Evolutionary conservation across 2,329 filamentous ascomycete species (phyloP).

Genomic region (Xylaria sp.): DNA sequence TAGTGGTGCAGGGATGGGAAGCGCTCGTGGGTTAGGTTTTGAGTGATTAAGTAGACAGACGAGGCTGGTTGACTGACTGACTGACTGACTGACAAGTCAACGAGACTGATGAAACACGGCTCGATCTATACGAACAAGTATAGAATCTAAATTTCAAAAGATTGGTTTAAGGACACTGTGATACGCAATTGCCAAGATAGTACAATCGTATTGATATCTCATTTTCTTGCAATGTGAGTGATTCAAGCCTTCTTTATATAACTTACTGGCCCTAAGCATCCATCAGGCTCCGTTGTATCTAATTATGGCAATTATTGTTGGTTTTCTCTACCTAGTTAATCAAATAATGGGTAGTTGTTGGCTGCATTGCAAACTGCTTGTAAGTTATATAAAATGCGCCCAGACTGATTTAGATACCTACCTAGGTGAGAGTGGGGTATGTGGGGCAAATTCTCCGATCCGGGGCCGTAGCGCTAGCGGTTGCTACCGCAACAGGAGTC

Average conservation of each 20-base stretch:
- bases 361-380: not conserved
- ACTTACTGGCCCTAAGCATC: not conserved
- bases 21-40: not conserved
- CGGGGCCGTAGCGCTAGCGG: constrained; percentile 4
- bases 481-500: constrained; percentile 29
- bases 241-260: not conserved
- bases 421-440: not conserved
- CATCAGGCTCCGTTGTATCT: not conserved
- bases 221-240: not conserved
- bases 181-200: not conserved
- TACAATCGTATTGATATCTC: not conserved
- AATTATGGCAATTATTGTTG: too few relatives aligned
- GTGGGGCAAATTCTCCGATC: constrained; percentile 7
- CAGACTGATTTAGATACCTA: not conserved
- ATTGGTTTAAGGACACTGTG: not conserved
- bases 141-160: not conserved
- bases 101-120: not conserved
- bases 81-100: not conserved
- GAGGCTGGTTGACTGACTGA: not conserved
- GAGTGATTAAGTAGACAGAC: not conserved
- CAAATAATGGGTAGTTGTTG: not conserved
- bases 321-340: not conserved
- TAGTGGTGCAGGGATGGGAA: not conserved
- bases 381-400: not conserved
- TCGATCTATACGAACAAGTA: not conserved